Percentiles rank a stretch among this genome's conserved stretches.
Evolutionary conservation across 495 filamentous ascomycete species (phyloP).

Genomic region (Penicillium cataractarum): DNA sequence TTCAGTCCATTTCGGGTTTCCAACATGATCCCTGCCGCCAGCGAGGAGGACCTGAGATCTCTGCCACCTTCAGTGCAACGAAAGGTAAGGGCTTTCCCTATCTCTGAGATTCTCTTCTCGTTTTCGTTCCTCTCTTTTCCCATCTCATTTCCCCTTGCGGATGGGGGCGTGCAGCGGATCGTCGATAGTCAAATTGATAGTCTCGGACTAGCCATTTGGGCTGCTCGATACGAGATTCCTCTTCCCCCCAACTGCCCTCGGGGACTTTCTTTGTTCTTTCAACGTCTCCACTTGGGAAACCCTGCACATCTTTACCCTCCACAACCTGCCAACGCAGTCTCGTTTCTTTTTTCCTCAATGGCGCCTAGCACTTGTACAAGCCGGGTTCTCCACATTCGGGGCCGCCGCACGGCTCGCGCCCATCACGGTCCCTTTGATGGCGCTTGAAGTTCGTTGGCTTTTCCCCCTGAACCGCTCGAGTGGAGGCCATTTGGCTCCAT

Average conservation of each 20-base stretch:
- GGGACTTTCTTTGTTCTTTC: too few relatives aligned
- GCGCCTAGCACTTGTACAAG: too few relatives aligned
- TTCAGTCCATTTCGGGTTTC: slow-evolving; percentile 9
- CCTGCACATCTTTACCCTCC: not conserved
- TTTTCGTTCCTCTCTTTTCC: too few relatives aligned
- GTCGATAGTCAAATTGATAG: slow-evolving; percentile 15
- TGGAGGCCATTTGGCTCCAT: slow-evolving; percentile 12
- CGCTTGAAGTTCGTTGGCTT: not conserved
- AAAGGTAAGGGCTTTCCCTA: slow-evolving; percentile 40
- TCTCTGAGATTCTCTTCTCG: too few relatives aligned
- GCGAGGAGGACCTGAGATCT: slow-evolving; percentile 37
- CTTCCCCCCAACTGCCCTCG: not conserved
- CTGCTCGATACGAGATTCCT: not conserved
- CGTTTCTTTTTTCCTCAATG: slow-evolving; percentile 2
- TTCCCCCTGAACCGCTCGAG: slow-evolving; percentile 25
- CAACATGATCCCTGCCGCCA: slow-evolving; percentile 12
- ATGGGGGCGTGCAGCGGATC: not conserved
- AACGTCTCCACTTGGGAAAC: too few relatives aligned
- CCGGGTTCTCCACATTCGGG: not conserved
- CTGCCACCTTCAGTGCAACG: slow-evolving; percentile 40
- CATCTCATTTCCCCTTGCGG: slow-evolving; percentile 2
- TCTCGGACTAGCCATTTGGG: not conserved
- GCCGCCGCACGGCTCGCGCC: not conserved
- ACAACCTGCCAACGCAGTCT: slow-evolving; percentile 12
- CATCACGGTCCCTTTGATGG: not conserved